Evolutionary conservation across 441 rosid genomes (phyloP).

Genomic region (Erodium texanum): DNA sequence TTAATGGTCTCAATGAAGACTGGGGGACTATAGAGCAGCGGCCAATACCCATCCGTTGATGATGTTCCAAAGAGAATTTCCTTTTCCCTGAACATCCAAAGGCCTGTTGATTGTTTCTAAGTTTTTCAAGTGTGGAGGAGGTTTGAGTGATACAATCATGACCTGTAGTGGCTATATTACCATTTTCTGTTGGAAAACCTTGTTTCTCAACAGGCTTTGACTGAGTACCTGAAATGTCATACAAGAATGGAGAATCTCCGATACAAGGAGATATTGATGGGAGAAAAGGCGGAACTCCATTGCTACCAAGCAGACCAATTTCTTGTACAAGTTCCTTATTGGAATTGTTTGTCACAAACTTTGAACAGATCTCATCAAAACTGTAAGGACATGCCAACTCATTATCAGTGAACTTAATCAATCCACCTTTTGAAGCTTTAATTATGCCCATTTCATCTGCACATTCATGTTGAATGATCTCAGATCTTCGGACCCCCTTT

Average conservation of each 20-base stretch:
- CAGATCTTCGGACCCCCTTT: too few relatives aligned
- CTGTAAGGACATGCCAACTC: conserved; percentile 49
- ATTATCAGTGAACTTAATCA: conserved; percentile 52
- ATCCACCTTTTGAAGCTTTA: conserved; percentile 36
- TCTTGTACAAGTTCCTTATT: conserved; percentile 73
- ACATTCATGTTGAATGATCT: neutral
- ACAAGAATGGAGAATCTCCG: conserved; percentile 40
- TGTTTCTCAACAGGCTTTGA: conserved; percentile 22
- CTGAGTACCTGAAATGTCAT: conserved; percentile 27
- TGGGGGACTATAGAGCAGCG: conserved; percentile 60
- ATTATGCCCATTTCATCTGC: conserved; percentile 24
- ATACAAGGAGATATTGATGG: conserved; percentile 41
- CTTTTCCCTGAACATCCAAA: conserved; percentile 34
- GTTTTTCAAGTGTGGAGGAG: conserved; percentile 24
- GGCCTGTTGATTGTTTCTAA: conserved; percentile 25
- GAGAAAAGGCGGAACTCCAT: conserved; percentile 61
- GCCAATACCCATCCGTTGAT: conserved; percentile 1
- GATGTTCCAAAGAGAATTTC: conserved; percentile 24
- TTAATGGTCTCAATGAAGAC: conserved; percentile 65
- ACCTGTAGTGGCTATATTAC: conserved; percentile 26
- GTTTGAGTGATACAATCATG: conserved; percentile 27
- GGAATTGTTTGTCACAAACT: conserved; percentile 72
- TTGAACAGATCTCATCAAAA: conserved; percentile 62
- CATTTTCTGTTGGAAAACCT: conserved; percentile 23
- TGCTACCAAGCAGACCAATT: conserved; percentile 79